Percentiles rank a stretch among this genome's conserved stretches.
Conservation (phyloP, 805 yeast species). For the Suhomyces vadensis region DNA sequence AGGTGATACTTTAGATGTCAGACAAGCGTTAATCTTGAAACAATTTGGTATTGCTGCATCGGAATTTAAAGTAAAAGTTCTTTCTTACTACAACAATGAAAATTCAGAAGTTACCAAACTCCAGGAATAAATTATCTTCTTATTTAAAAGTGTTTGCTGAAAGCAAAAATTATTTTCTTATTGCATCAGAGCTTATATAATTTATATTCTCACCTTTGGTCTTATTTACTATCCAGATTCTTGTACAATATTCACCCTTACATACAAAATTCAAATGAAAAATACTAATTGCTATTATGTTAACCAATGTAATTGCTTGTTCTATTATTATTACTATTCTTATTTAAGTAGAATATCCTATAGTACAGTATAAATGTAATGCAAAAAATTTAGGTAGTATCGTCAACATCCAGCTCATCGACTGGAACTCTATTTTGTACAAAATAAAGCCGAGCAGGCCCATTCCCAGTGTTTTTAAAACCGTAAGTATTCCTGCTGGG, state of each 20-base stretch:
- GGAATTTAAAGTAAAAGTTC: slow-evolving; percentile 77
- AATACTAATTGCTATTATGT: neutral
- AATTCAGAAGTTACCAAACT: slow-evolving; percentile 30
- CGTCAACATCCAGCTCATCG: slow-evolving; percentile 10
- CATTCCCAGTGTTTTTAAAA: slow-evolving; percentile 60
- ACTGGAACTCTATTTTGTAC: slow-evolving; percentile 57
- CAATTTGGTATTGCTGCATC: slow-evolving; percentile 95
- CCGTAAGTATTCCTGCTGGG: slow-evolving; percentile 78
- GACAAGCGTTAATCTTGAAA: slow-evolving; percentile 87
- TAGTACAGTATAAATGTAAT: slow-evolving; percentile 1
- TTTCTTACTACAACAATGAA: slow-evolving; percentile 78
- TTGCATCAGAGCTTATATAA: slow-evolving; percentile 4
- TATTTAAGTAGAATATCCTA: neutral
- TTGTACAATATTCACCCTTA: slow-evolving; percentile 5
- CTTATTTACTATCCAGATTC: neutral
- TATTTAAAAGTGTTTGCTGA: neutral
- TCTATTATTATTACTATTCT: neutral
- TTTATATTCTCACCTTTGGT: neutral
- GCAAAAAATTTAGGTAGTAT: neutral
- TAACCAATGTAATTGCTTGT: neutral
- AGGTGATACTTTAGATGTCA: slow-evolving; percentile 82
- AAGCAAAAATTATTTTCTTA: neutral
- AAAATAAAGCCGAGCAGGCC: slow-evolving; percentile 65
- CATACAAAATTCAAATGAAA: slow-evolving; percentile 2
- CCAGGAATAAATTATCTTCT: slow-evolving; percentile 8